phyloP scores from a whole-genome alignment of 768 basidiomycete genomes.

The Butyriboletus loyo region DNA sequence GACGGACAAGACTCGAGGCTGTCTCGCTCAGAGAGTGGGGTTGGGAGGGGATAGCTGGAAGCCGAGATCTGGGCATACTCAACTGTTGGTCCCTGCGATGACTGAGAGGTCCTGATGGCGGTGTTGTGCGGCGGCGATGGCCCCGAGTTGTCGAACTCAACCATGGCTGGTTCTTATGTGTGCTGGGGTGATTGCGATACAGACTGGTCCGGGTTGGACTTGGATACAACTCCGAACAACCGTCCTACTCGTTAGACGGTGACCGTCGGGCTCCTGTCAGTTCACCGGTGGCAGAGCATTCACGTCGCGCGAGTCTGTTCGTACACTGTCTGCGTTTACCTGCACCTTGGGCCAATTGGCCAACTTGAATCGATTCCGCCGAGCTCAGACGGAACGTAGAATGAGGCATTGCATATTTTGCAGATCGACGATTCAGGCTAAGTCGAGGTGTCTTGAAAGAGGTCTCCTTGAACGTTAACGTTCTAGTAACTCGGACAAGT shows the following conservation, averaged over 20 bases:
- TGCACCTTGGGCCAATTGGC: not conserved
- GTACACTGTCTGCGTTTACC: not conserved
- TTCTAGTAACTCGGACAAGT: not conserved
- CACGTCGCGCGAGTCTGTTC: not conserved
- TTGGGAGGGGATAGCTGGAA: not conserved
- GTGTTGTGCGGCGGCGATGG: not conserved
- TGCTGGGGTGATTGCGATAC: slow-evolving; percentile 12
- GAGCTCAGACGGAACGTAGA: not conserved
- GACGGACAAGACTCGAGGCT: slow-evolving; percentile 10
- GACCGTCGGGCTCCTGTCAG: not conserved
- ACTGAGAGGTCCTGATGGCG: not conserved
- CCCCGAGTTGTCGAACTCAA: not conserved
- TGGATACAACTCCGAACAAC: not conserved
- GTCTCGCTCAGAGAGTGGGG: slow-evolving; percentile 7
- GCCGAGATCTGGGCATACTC: slow-evolving; percentile 10
- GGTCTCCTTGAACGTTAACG: not conserved
- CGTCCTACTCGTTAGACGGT: not conserved
- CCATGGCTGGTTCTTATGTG: slow-evolving; percentile 10
- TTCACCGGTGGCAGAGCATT: too few relatives aligned
- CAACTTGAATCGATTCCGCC: not conserved
- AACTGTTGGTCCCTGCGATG: not conserved
- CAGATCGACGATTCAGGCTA: not conserved
- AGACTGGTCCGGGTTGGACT: slow-evolving; percentile 1
- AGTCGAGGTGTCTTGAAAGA: not conserved
- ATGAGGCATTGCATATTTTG: not conserved